Conservation (phyloP, 2,329 filamentous ascomycete species). For the Magnaporthales sp. region DNA sequence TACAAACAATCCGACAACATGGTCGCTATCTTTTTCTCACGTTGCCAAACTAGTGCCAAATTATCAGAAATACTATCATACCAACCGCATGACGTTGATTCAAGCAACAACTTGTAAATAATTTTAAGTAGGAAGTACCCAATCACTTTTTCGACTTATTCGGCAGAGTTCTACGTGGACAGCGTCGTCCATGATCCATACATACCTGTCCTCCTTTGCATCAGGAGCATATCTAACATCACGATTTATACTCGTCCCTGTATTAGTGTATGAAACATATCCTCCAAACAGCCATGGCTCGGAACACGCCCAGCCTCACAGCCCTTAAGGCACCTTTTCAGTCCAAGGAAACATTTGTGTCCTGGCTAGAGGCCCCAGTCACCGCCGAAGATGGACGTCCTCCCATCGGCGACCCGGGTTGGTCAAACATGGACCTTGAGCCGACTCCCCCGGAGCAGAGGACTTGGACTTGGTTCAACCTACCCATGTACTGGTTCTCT, state of each 20-base stretch:
- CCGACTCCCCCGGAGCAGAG: constrained; percentile 18
- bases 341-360: constrained; percentile 14
- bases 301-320: constrained; percentile 4
- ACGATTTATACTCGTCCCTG: background rate
- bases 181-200: background rate
- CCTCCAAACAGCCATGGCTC: background rate
- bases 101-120: background rate
- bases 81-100: background rate
- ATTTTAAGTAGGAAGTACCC: background rate
- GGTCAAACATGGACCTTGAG: constrained; percentile 22
- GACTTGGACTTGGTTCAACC: constrained; percentile 26
- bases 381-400: constrained; percentile 10
- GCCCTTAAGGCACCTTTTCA: constrained; percentile 15
- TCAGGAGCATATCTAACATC: background rate
- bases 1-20: background rate
- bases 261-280: background rate
- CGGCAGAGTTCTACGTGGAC: background rate
- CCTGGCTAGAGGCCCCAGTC: constrained; percentile 14
- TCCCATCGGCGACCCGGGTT: constrained; percentile 15
- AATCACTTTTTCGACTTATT: background rate
- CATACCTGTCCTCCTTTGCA: too few species aligned
- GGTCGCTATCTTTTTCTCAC: background rate
- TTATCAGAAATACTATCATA: background rate
- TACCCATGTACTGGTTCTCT: constrained; percentile 15
- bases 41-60: background rate